Conservation (phyloP, 2,329 filamentous ascomycete species). For the Orbilia ellipsospora region DNA sequence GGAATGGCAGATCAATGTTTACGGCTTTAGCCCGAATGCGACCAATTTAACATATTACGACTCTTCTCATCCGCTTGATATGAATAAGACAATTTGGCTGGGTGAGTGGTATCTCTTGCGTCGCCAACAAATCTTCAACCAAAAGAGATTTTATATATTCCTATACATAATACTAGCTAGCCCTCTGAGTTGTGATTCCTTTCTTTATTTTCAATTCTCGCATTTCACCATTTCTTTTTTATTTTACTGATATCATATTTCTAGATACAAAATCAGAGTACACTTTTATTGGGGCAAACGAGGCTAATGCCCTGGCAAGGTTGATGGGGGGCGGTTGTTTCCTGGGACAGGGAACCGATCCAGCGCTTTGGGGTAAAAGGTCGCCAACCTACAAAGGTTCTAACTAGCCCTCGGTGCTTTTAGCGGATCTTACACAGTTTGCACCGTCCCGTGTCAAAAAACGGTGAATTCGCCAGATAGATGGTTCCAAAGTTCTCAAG, state of each 20-base stretch:
- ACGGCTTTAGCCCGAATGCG: not conserved
- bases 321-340: not conserved
- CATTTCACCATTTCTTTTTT: not conserved
- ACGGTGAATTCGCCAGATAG: not conserved
- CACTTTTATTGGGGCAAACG: not conserved
- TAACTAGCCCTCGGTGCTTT: not conserved
- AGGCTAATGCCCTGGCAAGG: not conserved
- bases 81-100: not conserved
- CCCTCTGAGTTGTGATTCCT: too few relatives aligned
- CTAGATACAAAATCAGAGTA: not conserved
- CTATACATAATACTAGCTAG: not conserved
- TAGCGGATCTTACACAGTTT: not conserved
- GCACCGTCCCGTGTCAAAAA: not conserved
- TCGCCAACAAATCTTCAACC: not conserved
- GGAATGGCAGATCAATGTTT: not conserved
- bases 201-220: not conserved
- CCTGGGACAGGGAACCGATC: not conserved
- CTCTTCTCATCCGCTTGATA: too few relatives aligned
- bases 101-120: not conserved
- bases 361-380: not conserved
- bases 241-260: not conserved
- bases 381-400: not conserved
- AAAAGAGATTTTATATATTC: not conserved
- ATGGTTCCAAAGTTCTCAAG: too few relatives aligned
- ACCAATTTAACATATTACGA: not conserved